phyloP scores from a whole-genome alignment of 176 grass and related monocot species.

The Oryza officinalis region DNA sequence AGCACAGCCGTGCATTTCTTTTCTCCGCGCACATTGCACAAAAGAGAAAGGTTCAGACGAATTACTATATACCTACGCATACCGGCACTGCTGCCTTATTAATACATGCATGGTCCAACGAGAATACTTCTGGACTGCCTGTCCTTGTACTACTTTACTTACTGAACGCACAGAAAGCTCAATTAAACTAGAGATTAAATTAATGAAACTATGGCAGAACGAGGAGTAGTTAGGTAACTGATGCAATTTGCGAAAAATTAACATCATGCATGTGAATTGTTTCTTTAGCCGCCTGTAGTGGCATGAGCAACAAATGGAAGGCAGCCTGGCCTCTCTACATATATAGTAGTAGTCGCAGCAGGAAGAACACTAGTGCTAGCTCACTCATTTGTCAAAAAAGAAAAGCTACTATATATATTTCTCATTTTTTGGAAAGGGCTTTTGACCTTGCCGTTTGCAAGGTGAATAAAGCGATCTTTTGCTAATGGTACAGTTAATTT shows the following conservation, averaged over 20 bases:
- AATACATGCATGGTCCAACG: neutral
- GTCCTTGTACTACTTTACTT: neutral
- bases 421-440: neutral
- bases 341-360: neutral
- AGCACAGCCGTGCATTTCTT: conserved; percentile 4
- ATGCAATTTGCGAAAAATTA: conserved; percentile 20
- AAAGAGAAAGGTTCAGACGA: conserved; percentile 3
- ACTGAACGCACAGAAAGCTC: neutral
- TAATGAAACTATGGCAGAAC: neutral
- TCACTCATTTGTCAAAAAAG: conserved; percentile 24
- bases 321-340: neutral
- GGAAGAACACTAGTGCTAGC: neutral
- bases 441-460: neutral
- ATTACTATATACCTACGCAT: neutral
- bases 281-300: neutral
- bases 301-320: neutral
- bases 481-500: neutral
- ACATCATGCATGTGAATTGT: neutral
- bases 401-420: neutral
- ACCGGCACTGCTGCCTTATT: neutral
- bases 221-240: conserved; percentile 13
- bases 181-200: neutral
- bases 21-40: neutral
- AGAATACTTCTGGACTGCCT: neutral
- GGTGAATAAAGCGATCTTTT: neutral